Percentiles rank a stretch among this genome's conserved stretches.
Conservation (phyloP, 2,329 filamentous ascomycete species). For the Scedosporium aurantiacum region DNA sequence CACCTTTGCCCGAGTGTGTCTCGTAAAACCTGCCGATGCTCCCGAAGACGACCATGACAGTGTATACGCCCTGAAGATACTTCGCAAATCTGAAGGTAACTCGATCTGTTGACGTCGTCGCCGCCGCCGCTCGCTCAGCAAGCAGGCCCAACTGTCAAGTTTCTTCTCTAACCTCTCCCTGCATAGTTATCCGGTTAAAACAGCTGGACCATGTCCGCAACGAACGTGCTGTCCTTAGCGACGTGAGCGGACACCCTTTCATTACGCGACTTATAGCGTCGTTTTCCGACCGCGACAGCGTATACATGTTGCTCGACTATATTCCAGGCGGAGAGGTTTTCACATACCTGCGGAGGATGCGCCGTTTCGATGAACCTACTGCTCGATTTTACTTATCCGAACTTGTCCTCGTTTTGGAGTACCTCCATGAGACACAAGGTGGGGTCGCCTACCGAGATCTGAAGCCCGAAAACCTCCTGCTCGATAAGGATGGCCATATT, state of each 20-base stretch:
- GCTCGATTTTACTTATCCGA: conserved; percentile 77
- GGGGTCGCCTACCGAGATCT: conserved; percentile 71
- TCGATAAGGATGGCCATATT: conserved; percentile 68
- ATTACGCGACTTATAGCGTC: conserved; percentile 70
- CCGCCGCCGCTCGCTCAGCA: conserved; percentile 7
- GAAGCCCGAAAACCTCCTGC: conserved; percentile 72
- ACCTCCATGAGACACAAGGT: conserved; percentile 66
- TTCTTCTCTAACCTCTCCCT: neutral
- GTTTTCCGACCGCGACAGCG: conserved; percentile 66
- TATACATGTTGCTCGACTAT: conserved; percentile 78
- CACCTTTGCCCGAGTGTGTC: conserved; percentile 73
- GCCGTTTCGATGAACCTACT: conserved; percentile 67
- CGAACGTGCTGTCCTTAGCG: conserved; percentile 66
- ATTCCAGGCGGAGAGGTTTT: conserved; percentile 78
- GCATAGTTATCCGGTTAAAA: conserved; percentile 62
- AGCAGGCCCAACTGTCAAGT: conserved; percentile 15
- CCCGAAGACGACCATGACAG: conserved; percentile 43
- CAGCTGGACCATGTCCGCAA: conserved; percentile 80
- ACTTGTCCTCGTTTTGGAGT: conserved; percentile 72
- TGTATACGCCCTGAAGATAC: conserved; percentile 73
- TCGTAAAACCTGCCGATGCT: conserved; percentile 54
- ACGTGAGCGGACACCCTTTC: conserved; percentile 71
- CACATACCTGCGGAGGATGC: conserved; percentile 65
- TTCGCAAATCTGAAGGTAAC: conserved; percentile 49
- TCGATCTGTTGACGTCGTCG: conserved; percentile 16